These are phyloP conservation scores for Nicotiana rustica DNA, from an alignment of 305 asterid genomes.

Conservation along the genomic window DNA sequence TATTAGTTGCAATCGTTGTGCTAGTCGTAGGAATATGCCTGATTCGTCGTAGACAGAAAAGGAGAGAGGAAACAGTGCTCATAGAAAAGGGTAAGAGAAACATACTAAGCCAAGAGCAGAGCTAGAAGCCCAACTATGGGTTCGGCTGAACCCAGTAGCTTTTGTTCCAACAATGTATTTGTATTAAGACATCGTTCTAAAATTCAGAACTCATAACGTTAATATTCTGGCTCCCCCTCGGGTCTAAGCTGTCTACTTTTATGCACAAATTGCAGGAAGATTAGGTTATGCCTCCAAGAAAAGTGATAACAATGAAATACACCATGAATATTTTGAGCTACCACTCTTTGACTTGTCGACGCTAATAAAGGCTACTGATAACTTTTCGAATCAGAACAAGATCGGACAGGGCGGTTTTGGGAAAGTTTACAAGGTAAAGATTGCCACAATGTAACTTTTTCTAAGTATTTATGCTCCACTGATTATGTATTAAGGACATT, in stretches of 20 bases:
- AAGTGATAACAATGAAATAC: constrained; percentile 13
- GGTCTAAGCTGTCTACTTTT: neutral
- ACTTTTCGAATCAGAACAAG: constrained; percentile 46
- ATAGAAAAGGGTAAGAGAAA: constrained; percentile 32
- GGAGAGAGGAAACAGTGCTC: constrained; percentile 3
- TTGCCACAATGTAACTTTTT: too few relatives aligned
- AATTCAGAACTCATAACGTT: too few relatives aligned
- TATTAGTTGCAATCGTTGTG: constrained; percentile 25
- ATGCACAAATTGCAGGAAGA: neutral
- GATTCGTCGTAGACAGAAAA: constrained; percentile 31
- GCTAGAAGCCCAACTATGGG: too few relatives aligned
- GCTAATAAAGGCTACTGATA: constrained; percentile 43
- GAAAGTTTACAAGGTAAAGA: constrained; percentile 51
- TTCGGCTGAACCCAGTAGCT: too few relatives aligned
- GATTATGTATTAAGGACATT: neutral
- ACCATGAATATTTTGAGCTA: constrained; percentile 36
- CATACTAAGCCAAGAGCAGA: neutral
- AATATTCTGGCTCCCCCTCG: too few relatives aligned
- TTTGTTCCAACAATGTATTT: too few relatives aligned
- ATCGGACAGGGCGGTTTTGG: constrained; percentile 63
- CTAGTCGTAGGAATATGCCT: constrained; percentile 39
- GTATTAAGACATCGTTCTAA: too few relatives aligned
- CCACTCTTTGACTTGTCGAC: constrained; percentile 43
- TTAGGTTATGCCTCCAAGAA: neutral
- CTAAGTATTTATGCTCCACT: neutral